Evolutionary conservation across 345 rosid genomes (phyloP).

Genomic region (Limnanthes douglasii): DNA sequence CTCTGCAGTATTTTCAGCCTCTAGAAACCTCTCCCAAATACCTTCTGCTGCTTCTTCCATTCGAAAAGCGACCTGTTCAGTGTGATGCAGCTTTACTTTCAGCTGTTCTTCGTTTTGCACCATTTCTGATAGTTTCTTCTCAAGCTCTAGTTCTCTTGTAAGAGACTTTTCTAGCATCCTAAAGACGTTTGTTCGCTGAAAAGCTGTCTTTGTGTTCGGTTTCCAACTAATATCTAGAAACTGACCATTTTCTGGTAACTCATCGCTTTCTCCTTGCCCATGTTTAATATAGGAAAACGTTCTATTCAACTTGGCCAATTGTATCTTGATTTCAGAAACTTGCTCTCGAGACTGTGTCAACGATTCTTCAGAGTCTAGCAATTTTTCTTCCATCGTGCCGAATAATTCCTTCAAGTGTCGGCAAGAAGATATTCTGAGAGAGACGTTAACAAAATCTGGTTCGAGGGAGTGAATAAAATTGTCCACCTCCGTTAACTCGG

Average conservation of each 20-base stretch:
- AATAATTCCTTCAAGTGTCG: constrained; percentile 21
- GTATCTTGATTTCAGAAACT: constrained; percentile 52
- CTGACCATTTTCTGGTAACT: constrained; percentile 23
- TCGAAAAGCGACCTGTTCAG: constrained; percentile 61
- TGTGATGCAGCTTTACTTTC: constrained; percentile 61
- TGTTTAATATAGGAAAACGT: constrained; percentile 36
- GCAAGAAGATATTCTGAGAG: constrained; percentile 47
- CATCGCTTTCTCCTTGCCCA: constrained; percentile 32
- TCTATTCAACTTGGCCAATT: constrained; percentile 41
- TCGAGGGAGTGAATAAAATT: constrained; percentile 44
- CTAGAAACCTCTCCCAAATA: constrained; percentile 84
- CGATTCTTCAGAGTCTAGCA: constrained; percentile 39
- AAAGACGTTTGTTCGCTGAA: constrained; percentile 38
- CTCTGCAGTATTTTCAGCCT: constrained; percentile 81
- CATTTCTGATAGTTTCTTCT: constrained; percentile 45
- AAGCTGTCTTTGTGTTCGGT: constrained; percentile 29
- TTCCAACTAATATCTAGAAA: constrained; percentile 15
- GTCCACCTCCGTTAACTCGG: constrained; percentile 67
- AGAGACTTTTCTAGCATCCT: constrained; percentile 76
- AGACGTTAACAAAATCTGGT: constrained; percentile 43
- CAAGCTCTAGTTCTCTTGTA: constrained; percentile 60
- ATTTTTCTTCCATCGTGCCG: constrained; percentile 34
- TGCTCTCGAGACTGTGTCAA: constrained; percentile 45
- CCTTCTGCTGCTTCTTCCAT: constrained; percentile 98
- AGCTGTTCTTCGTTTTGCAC: constrained; percentile 62